Evolutionary conservation across 345 rosid genomes (phyloP), one percentile per base, ranked within the genome.

Genomic region (Ailanthus altissimus): DNA sequence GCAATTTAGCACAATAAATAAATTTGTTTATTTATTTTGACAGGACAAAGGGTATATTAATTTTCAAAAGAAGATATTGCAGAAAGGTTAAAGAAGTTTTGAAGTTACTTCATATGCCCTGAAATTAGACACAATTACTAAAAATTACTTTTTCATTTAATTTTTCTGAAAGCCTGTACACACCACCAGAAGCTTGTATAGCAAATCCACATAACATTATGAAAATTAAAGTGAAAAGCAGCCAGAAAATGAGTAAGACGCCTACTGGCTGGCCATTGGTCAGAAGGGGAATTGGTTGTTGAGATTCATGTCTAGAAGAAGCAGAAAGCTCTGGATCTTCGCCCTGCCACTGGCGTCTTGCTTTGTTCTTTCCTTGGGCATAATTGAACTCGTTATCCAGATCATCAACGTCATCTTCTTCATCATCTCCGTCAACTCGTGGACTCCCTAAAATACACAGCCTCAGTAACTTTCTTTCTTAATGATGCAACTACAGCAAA

Each of bases 321-420:
- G 93, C 90, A 75, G 97, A 89, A 73, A 88, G 86, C 43, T 97
- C 99, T 16, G 81, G 79, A 83, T 92, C 97, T 80, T 92, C 98
- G 79, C 94, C 92, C 81, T 89, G 94, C 90, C 90, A 94, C 73
- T 83, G 95, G 71, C 79, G 90, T 81, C 94, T 89, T 20, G 88
- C 83, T 80, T 88, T 85, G 85, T 81, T 85, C 77, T 67, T 84
- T 69, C 91, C 91, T 71, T 91, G 95, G 70, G 88, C 71, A 86
- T 94, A 92, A 80, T 84, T 86, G 78, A 97, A 92, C 87, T 97
- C 99, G 78, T 97, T 92, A 85, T 92, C 98, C 46, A 97, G 79
- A 85, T 97, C 98, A 85, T 97, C 98, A 78, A 92, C 90, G 67
- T 91, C 98, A 79, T 97, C 97, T 85, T 97, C 99, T 80, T 97